Evolutionary conservation across 2,329 filamentous ascomycete species (phyloP).

Genomic region (Scedosporium dehoogii): DNA sequence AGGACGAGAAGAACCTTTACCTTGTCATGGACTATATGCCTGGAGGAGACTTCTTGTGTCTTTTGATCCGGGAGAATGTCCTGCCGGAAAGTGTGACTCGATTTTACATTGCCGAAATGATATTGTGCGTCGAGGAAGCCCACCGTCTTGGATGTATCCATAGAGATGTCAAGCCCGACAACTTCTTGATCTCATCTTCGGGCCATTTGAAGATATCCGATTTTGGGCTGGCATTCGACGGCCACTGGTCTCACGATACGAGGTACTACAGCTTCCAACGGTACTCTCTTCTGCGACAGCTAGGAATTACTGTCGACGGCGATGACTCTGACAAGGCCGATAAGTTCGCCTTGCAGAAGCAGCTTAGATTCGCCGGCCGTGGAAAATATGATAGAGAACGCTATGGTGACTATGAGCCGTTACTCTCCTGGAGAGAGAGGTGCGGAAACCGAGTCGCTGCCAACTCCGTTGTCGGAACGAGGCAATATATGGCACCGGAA

Average conservation of each 20-base stretch:
- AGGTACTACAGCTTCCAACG: slow-evolving; percentile 77
- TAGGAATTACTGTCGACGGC: slow-evolving; percentile 47
- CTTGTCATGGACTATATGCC: slow-evolving; percentile 99
- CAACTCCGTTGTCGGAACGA: slow-evolving; percentile 83
- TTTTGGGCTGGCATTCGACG: slow-evolving; percentile 91
- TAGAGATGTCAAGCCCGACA: slow-evolving; percentile 93
- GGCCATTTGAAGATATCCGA: slow-evolving; percentile 94
- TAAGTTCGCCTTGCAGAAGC: slow-evolving; percentile 1
- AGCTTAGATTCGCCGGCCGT: background rate
- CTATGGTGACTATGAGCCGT: slow-evolving; percentile 14
- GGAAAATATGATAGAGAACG: slow-evolving; percentile 11
- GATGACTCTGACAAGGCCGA: slow-evolving; percentile 3
- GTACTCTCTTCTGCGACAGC: slow-evolving; percentile 65
- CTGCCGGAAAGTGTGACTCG: slow-evolving; percentile 68
- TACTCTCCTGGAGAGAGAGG: slow-evolving; percentile 62
- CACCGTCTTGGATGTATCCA: slow-evolving; percentile 87
- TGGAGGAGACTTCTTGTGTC: slow-evolving; percentile 82
- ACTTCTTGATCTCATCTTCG: slow-evolving; percentile 80
- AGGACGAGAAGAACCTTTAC: slow-evolving; percentile 76
- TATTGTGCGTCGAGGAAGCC: slow-evolving; percentile 85
- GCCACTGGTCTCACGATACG: slow-evolving; percentile 88
- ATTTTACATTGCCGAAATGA: slow-evolving; percentile 94
- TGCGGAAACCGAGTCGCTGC: slow-evolving; percentile 63
- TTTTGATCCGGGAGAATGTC: slow-evolving; percentile 76
- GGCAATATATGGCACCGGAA: slow-evolving; percentile 97